phyloP scores from a whole-genome alignment of 371 early-diverging fungal genomes.

The Mortierella sp. region DNA sequence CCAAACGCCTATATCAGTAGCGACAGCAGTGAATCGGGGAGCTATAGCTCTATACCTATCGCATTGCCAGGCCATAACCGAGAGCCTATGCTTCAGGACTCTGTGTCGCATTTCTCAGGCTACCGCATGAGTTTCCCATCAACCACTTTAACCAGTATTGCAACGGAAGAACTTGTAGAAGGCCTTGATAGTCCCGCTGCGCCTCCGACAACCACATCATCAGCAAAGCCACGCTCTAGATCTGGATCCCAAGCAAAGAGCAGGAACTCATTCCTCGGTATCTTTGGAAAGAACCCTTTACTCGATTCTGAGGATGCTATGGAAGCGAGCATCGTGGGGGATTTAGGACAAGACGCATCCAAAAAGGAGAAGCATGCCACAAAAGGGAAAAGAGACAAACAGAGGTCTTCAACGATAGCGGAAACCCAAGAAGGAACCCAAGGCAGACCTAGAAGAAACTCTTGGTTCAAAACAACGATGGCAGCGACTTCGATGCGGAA shows the following conservation, averaged over 20 bases:
- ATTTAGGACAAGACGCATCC: background rate
- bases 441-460: background rate
- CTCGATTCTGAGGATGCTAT: background rate
- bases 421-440: background rate
- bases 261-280: conserved; percentile 21
- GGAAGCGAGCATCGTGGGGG: background rate
- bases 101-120: conserved; percentile 13
- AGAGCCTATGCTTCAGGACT: conserved; percentile 10
- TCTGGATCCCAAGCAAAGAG: background rate
- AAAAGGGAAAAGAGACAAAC: background rate
- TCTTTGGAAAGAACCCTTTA: conserved; percentile 21
- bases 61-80: background rate
- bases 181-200: background rate
- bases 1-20: background rate
- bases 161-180: background rate
- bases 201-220: background rate
- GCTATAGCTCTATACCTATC: background rate
- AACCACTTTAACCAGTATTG: too few species aligned
- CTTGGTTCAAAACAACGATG: background rate
- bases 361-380: background rate
- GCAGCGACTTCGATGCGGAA: background rate
- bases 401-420: background rate
- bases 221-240: background rate
- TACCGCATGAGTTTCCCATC: conserved; percentile 18
- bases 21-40: background rate